Base-by-base conservation (phyloP, 202 grass and related monocot species). In the Panicum hallii region DNA sequence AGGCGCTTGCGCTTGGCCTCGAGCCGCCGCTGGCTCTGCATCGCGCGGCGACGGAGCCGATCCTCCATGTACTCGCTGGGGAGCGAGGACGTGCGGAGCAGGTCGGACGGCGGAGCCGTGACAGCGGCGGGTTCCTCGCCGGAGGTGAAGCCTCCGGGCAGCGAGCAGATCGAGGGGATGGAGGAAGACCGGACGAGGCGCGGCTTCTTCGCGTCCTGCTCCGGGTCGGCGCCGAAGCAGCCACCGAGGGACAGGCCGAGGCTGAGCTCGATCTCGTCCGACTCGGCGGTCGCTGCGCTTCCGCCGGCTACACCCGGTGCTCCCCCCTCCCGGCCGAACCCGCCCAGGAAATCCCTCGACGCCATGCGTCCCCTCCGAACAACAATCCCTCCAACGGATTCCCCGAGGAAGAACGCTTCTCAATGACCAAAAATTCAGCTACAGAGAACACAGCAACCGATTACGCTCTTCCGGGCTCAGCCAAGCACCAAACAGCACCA, bases 1-100 rank as follows among this genome's bases (percentile, higher is more conserved):
- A 97, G 80, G 42, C 92, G 88, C 87, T 97, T 97, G 83, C 93
- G 89, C 87, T 99, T 99, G 19, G 92, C 93, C 80, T 91, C 87
- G 43, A 94, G 43, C 14, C 93, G 88, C 80, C 94, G 91, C 84
- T 91, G 73, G 77, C 89, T 93, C 92, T 93, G 92, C 73, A 93
- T 76, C 63, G 92, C 90, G 23, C 87, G 91, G 16, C 90, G 91
- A 60, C 93, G 90, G 63, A 87, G 74, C 63, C 83, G 72, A 47
- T 92, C 86, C 73, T 97, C 97, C 73, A 91, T 87, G 23, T 83
- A 81, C 80, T 90, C 92, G 41, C 88, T 55, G 20, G 93, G 97
- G 3, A 99, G 88, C 9, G 93, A 99, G 79, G 84, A 88, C 38
- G 97, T 90, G 68, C 97, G 89, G n/a, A 89, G 63, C 49, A 96